Conservation (phyloP, 2,329 filamentous ascomycete genomes). For the Aureobasidium namibiae region DNA sequence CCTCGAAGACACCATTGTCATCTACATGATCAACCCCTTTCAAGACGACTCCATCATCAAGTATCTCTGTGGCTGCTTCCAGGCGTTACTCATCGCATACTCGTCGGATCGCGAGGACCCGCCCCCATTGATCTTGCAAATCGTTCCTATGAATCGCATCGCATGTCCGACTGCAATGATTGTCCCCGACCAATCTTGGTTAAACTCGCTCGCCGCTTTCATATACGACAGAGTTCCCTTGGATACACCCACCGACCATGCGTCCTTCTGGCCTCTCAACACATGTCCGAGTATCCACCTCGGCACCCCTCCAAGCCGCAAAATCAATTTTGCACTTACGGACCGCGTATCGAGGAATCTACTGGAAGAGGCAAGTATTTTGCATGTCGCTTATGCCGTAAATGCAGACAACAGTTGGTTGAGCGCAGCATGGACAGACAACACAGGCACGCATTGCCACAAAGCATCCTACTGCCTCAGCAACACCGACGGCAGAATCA, state of each 20-base stretch:
- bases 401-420: conserved; percentile 73
- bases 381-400: conserved; percentile 71
- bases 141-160: conserved; percentile 62
- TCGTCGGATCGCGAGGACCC: conserved; percentile 21
- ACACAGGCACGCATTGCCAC: conserved; percentile 62
- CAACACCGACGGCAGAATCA: conserved; percentile 32
- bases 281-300: conserved; percentile 65
- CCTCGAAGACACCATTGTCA: conserved; percentile 51
- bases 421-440: conserved; percentile 73
- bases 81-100: conserved; percentile 61
- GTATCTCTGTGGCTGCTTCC: conserved; percentile 67
- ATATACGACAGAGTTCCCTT: conserved; percentile 65
- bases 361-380: conserved; percentile 67
- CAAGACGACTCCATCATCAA: conserved; percentile 49
- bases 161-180: conserved; percentile 55
- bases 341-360: conserved; percentile 62
- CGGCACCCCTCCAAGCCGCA: conserved; percentile 60
- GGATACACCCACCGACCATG: conserved; percentile 20
- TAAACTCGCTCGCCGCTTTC: conserved; percentile 60
- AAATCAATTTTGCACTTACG: conserved; percentile 66
- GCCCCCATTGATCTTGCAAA: conserved; percentile 64
- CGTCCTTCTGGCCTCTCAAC: conserved; percentile 36
- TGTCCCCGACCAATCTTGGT: conserved; percentile 52
- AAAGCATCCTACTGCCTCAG: conserved; percentile 63
- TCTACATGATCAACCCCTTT: conserved; percentile 69